Percentiles rank a stretch among this genome's conserved stretches.
phyloP scores from a whole-genome alignment of 2,329 filamentous ascomycete species.

The Botrytis elliptica region DNA sequence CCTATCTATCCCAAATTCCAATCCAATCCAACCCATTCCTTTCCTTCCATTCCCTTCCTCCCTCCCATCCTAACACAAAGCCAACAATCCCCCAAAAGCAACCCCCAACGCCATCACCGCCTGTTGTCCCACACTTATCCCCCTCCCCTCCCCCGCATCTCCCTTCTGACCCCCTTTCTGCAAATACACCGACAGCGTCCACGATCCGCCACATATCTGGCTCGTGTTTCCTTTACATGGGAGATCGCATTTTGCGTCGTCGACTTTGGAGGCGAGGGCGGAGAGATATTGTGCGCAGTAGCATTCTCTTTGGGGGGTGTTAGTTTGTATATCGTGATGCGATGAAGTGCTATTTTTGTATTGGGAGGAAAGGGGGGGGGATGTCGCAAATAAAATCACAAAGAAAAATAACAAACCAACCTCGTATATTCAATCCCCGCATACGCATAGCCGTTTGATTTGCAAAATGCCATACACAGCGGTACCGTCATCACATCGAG shows the following conservation, averaged over 20 bases:
- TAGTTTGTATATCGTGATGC: not conserved
- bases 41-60: not conserved
- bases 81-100: not conserved
- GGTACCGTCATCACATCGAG: constrained; percentile 33
- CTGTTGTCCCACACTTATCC: not conserved
- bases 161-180: not conserved
- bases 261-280: not conserved
- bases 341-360: too few species aligned
- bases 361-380: too few species aligned
- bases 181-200: constrained; percentile 12
- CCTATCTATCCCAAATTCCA: not conserved
- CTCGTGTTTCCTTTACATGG: constrained; percentile 11
- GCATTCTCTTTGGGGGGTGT: constrained; percentile 4
- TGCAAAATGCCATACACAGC: constrained; percentile 31
- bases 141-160: not conserved
- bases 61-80: not conserved
- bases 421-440: constrained; percentile 37
- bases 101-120: constrained; percentile 1
- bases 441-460: constrained; percentile 25
- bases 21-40: too few species aligned
- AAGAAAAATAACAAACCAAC: constrained; percentile 21
- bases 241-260: constrained; percentile 10
- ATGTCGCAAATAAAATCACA: not conserved
- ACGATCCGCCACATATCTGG: constrained; percentile 17
- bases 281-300: constrained; percentile 17